Conservation (phyloP, 306 rosid species). For the Cucurbita argyrosperma region DNA sequence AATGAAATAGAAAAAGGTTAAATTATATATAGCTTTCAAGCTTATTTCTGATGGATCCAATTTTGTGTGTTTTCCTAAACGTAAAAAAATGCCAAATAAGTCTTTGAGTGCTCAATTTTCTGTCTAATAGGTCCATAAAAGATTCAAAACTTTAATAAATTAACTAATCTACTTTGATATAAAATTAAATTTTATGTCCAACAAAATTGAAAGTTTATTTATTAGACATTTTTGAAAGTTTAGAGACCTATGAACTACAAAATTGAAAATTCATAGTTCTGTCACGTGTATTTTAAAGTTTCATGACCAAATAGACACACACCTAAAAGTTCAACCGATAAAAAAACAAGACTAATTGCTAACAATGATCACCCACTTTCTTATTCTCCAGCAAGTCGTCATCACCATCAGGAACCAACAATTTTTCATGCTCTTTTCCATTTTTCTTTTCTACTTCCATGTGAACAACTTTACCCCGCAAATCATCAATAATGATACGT, state of each 20-base stretch:
- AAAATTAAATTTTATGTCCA: not conserved
- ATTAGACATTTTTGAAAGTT: not conserved
- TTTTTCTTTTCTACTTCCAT: constrained; percentile 79
- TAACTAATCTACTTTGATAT: not conserved
- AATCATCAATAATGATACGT: constrained; percentile 62
- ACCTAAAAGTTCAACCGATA: not conserved
- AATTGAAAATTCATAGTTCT: not conserved
- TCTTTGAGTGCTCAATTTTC: not conserved
- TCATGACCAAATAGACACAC: not conserved
- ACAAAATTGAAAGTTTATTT: not conserved
- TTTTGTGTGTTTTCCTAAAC: not conserved
- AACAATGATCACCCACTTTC: constrained; percentile 39
- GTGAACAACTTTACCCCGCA: constrained; percentile 89
- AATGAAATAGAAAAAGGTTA: not conserved
- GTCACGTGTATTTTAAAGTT: not conserved
- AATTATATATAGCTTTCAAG: not conserved
- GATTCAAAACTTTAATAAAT: too few relatives aligned
- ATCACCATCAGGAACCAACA: constrained; percentile 48
- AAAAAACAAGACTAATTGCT: not conserved
- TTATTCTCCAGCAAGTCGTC: constrained; percentile 27
- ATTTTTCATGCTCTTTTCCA: constrained; percentile 80
- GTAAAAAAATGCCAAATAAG: not conserved
- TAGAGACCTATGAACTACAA: not conserved
- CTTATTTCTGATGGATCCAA: not conserved
- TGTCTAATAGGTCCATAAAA: not conserved